Base-by-base conservation (phyloP, 306 rosid species). In the Crotalaria pallida region DNA sequence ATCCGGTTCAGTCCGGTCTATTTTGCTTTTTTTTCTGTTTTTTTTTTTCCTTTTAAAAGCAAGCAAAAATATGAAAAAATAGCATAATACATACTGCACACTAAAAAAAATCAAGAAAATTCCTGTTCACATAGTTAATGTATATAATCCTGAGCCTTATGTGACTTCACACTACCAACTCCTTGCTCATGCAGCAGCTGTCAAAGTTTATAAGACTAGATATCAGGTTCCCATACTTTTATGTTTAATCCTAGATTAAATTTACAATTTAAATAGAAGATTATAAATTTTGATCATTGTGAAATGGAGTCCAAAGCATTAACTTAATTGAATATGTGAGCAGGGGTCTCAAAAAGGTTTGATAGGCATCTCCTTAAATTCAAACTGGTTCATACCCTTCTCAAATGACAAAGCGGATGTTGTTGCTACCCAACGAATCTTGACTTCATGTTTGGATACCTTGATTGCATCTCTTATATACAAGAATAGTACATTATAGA, bases 361-460 rank as follows among this genome's bases (percentile, higher is more conserved):
- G 17, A 87, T 87, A 19, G 92, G 91, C n/a, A 81, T 85, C 44
- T 31, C 84, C 12, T 81, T 85, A 48, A 79, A 66, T 13, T 68
- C 78, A 0, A 43, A 66, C 11, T 87, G 96, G 92, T 63, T 75
- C 9, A 8, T 78, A 48, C 92, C 92, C 0, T 53, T 36, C 68
- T 58, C 86, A 45, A 18, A 80, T 17, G 36, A 78, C 17, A 77
- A 17, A 57, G 19, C 16, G 2, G 83, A 87, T 48, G 26, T 21
- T 7, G 38, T 34, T 0, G 89, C 96, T 0, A 78, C 85, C 3
- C 6, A 5, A 22, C 50, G 90, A 23, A 80, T 34, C 73, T 83
- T 56, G 92, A 87, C 71, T 89, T 87, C 62, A 48, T 36, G 69
- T 34, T 84, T 57, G 90, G 90, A n/a, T n/a, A n/a, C n/a, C n/a